phyloP scores from a whole-genome alignment of 805 yeast genomes.

The Candida fluviatilis region DNA sequence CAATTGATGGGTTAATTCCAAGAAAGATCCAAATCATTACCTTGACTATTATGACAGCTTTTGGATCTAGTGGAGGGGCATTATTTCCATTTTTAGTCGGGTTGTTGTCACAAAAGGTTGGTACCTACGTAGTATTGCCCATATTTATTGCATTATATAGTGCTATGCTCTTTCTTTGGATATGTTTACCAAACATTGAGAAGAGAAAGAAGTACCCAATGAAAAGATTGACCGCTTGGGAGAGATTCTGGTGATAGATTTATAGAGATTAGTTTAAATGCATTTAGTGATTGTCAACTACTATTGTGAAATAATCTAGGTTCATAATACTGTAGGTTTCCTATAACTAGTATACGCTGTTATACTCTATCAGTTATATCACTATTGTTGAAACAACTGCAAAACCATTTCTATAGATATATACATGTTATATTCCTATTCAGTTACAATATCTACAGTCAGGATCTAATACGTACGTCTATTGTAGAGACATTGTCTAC shows the following conservation, averaged over 20 bases:
- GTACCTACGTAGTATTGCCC: conserved; percentile 50
- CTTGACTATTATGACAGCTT: conserved; percentile 49
- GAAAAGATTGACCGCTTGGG: conserved; percentile 11
- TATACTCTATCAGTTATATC: too few species aligned
- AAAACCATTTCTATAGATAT: too few species aligned
- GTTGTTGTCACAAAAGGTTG: conserved; percentile 39
- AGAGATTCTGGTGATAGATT: conserved; percentile 14
- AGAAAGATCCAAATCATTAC: conserved; percentile 49
- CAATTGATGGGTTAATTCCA: conserved; percentile 43
- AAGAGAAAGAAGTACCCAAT: conserved; percentile 6
- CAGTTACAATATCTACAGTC: too few species aligned
- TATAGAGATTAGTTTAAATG: too few species aligned
- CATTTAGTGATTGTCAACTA: neutral
- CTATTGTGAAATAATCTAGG: conserved; percentile 26
- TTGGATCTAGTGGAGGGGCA: conserved; percentile 59
- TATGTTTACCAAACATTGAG: conserved; percentile 33
- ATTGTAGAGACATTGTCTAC: too few species aligned
- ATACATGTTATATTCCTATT: too few species aligned
- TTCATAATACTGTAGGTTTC: neutral
- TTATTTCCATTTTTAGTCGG: conserved; percentile 52
- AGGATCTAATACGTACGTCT: too few species aligned
- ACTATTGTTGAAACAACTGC: neutral
- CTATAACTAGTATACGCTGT: too few species aligned
- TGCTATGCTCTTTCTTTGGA: conserved; percentile 36
- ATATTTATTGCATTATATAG: conserved; percentile 35